Evolutionary conservation across 805 yeast species (phyloP).

Genomic region (Yamadazyma phyllophila): DNA sequence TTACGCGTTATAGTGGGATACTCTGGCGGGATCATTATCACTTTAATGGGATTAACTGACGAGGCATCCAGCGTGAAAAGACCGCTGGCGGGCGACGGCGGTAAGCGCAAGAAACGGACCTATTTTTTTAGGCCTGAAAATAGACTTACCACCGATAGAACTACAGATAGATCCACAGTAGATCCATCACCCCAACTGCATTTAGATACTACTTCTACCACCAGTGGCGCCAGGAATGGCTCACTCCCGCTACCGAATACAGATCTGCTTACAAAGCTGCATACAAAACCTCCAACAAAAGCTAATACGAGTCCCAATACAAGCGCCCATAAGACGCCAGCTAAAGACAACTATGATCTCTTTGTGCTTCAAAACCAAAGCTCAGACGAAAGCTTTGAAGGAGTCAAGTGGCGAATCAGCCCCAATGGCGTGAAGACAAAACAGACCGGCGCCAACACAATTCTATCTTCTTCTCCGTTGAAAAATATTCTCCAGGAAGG

Average conservation of each 20-base stretch:
- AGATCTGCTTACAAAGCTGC: too few species aligned
- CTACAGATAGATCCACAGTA: background rate
- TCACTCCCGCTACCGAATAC: too few species aligned
- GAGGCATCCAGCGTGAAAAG: background rate
- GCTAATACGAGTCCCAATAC: background rate
- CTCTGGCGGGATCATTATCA: too few species aligned
- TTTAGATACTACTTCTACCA: too few species aligned
- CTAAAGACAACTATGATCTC: conserved; percentile 12
- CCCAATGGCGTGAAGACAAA: conserved; percentile 22
- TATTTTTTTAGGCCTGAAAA: conserved; percentile 38
- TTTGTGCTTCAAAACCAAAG: conserved; percentile 22
- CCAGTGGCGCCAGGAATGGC: too few species aligned
- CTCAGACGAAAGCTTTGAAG: conserved; percentile 45
- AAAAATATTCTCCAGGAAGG: conserved; percentile 15
- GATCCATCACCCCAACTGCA: too few species aligned
- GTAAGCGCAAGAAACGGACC: conserved; percentile 21
- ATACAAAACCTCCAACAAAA: background rate
- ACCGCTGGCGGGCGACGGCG: conserved; percentile 6
- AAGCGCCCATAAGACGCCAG: background rate
- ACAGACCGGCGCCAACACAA: background rate
- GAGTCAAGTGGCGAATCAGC: conserved; percentile 43
- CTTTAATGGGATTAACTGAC: too few species aligned
- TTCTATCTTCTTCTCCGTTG: conserved; percentile 44
- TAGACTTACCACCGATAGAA: conserved; percentile 21
- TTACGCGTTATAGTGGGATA: background rate